Evolutionary conservation across 371 early-diverging fungal genomes (phyloP), one percentile per base, ranked within the genome.

Genomic region (Chytridium lagenaria): DNA sequence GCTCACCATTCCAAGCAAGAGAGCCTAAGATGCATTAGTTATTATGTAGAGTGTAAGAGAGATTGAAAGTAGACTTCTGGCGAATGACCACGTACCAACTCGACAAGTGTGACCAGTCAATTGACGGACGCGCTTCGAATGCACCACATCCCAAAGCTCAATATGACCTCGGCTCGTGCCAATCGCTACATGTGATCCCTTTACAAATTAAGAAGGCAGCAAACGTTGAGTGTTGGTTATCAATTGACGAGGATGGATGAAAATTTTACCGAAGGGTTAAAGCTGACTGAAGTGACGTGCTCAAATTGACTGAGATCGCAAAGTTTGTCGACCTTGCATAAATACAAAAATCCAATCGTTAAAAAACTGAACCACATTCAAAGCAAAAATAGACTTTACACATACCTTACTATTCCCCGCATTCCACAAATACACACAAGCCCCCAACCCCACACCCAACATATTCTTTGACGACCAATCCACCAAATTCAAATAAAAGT

Each of bases 401-500:
- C n/a, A 51, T 34, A 78, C 78, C 61, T 77, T 79, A 44, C 72
- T 33, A 23, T 52, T 78, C n/a, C 15, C 52, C 19, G 86, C 83
- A 66, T 68, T 77, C 86, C 86, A 86, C 0, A 84, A 73, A 67
- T 86, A 86, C 7, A 84, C 86, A 55, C 83, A 85, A 22, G 69
- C 61, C 0, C 82, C 84, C 31, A 87, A 74, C 0, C 85, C 86
- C 22, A 86, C 85, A 26, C 76, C 83, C 10, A 87, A 77, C 7
- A 76, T 59, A 63, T 86, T 85, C 10, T 36, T 73, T 10, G 71
- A 44, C n/a, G 83, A 81, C 92, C 92, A 92, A 73, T 92, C 92
- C 1, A 92, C 81, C 40, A 92, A 74, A 77, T 92, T 90, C 59
- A 92, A 73, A 77, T 92, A 92, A 73, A 86, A 92, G 74, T 92